These are phyloP conservation scores for Royoungia palumana DNA, from an alignment of 768 basidiomycete genomes.

Conservation along the genomic window DNA sequence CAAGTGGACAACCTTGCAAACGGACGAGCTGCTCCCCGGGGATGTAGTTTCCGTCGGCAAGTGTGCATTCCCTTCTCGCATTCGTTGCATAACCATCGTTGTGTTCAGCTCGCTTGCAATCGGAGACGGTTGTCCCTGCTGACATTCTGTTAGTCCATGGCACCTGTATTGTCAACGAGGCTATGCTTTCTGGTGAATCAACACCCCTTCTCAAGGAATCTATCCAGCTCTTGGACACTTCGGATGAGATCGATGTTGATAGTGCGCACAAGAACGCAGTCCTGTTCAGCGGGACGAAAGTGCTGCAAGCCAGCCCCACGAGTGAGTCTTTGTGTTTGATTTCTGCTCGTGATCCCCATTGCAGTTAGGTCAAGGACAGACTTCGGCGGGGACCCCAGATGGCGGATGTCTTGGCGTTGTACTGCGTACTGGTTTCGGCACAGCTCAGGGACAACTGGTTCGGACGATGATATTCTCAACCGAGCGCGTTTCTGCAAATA, in stretches of 20 bases:
- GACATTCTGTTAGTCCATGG: constrained; percentile 92
- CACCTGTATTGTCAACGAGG: constrained; percentile 96
- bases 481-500: constrained; percentile 95
- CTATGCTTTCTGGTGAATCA: constrained; percentile 98
- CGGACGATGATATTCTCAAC: constrained; percentile 99
- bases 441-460: constrained; percentile 94
- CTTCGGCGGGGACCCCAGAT: constrained; percentile 71
- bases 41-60: constrained; percentile 81
- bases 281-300: constrained; percentile 96
- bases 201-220: constrained; percentile 97
- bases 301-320: constrained; percentile 68
- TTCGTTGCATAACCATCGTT: constrained; percentile 1
- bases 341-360: not conserved
- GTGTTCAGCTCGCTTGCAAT: constrained; percentile 54
- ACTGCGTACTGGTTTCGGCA: constrained; percentile 94
- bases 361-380: constrained; percentile 28
- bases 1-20: constrained; percentile 77
- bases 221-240: constrained; percentile 74
- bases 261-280: constrained; percentile 82
- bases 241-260: constrained; percentile 81
- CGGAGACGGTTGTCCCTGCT: constrained; percentile 88
- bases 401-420: constrained; percentile 91
- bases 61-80: constrained; percentile 29
- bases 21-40: constrained; percentile 86
- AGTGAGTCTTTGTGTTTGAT: constrained; percentile 29